phyloP scores from a whole-genome alignment of 805 yeast genomes.

The Starmera amethionina region DNA sequence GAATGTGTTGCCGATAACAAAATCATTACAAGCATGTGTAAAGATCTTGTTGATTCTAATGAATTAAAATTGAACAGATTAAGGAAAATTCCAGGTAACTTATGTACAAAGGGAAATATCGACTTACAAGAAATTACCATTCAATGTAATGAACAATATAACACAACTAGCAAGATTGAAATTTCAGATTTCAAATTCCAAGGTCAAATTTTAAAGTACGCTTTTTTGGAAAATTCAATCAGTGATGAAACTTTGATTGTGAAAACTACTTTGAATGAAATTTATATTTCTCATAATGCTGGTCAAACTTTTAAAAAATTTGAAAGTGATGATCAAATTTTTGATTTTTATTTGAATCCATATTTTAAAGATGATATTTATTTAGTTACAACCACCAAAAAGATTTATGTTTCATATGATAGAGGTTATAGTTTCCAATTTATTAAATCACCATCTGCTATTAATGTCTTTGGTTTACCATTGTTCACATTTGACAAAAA shows the following conservation, averaged over 20 bases:
- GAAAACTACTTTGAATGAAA: constrained; percentile 38
- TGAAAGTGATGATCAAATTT: constrained; percentile 25
- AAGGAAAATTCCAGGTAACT: constrained; percentile 15
- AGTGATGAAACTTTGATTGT: constrained; percentile 58
- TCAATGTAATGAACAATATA: constrained; percentile 11
- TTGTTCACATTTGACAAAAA: constrained; percentile 52
- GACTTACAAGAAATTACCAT: constrained; percentile 6
- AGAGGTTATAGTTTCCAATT: constrained; percentile 40
- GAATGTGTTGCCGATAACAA: constrained; percentile 37
- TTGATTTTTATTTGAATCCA: constrained; percentile 47
- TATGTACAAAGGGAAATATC: constrained; percentile 9
- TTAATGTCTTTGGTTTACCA: constrained; percentile 34
- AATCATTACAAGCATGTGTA: constrained; percentile 25
- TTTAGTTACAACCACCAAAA: constrained; percentile 8
- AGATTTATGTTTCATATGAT: constrained; percentile 48
- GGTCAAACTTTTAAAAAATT: constrained; percentile 10
- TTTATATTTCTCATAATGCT: constrained; percentile 55
- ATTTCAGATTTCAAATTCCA: constrained; percentile 32
- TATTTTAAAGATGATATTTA: constrained; percentile 38
- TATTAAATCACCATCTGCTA: constrained; percentile 35
- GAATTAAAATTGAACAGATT: constrained; percentile 7
- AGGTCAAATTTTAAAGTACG: constrained; percentile 42
- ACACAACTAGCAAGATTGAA: constrained; percentile 11
- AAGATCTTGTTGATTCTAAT: constrained; percentile 26
- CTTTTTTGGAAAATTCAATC: constrained; percentile 38